Conservation (phyloP, 2,329 filamentous ascomycete genomes). For the Cladosporium austrohemisphaericum region DNA sequence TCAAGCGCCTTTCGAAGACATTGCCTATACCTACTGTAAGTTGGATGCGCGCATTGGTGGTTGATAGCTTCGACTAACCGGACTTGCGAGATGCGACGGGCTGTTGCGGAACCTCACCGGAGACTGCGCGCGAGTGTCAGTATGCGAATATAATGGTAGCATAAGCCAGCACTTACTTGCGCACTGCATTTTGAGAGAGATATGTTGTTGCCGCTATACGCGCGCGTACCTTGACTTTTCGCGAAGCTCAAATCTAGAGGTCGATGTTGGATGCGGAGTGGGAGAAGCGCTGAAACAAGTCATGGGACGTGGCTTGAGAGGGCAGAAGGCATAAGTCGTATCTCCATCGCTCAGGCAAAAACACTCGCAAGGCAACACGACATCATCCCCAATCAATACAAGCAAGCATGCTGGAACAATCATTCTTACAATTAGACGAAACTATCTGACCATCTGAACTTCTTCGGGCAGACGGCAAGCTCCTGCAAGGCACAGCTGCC, state of each 20-base stretch:
- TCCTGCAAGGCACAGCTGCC: not conserved
- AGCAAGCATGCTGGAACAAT: too few relatives aligned
- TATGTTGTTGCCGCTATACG: conserved; percentile 4
- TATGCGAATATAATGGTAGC: not conserved
- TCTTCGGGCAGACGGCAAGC: not conserved
- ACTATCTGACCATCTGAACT: too few relatives aligned
- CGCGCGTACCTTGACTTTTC: conserved; percentile 6
- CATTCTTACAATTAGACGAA: too few relatives aligned
- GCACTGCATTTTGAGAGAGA: conserved; percentile 33
- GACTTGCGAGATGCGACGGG: conserved; percentile 94
- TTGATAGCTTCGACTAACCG: conserved; percentile 52
- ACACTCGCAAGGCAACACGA: too few relatives aligned
- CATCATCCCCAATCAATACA: not conserved
- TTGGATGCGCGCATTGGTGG: conserved; percentile 28
- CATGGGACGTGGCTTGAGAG: not conserved
- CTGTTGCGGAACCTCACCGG: conserved; percentile 90
- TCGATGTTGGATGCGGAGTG: not conserved
- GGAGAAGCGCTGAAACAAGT: not conserved
- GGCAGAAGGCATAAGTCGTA: too few relatives aligned
- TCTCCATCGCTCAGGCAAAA: too few relatives aligned
- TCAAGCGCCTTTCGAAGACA: conserved; percentile 90
- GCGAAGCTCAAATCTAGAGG: not conserved
- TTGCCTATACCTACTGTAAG: conserved; percentile 56
- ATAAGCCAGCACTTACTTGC: conserved; percentile 32
- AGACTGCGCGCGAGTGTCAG: conserved; percentile 59